Evolutionary conservation across 257 asterid species (phyloP), one percentile per base, ranked within the genome.

Genomic region (Solanum ahanhuiri): DNA sequence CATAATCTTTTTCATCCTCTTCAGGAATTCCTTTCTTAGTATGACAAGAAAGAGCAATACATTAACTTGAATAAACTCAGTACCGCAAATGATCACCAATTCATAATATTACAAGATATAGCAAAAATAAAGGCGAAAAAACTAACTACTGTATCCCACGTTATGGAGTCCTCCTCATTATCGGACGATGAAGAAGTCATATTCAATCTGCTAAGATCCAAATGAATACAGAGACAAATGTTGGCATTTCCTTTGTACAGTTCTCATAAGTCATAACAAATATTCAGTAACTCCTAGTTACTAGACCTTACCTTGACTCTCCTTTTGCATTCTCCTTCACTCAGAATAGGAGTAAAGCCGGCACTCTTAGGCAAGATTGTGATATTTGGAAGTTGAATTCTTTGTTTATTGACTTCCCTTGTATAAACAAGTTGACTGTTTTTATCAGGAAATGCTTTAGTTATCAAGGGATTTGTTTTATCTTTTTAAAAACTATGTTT

Each of bases 351-450:
- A 85, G 95, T 90, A 88, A 95, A 95, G 11, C 96, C 98, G 39
- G 98, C 98, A 69, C 94, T 92, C 89, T 91, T 94, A 12, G 96
- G 95, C 90, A 93, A 87, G 81, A 94, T 92, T 1, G 98, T 37
- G 41, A 7, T 41, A 41, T 11, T 41, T 41, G 48, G 4, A 41
- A 41, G 48, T 41, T 41, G 48, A 41, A 41, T 41, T 41, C 14
- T 41, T 37, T 37, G 43, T 37, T 37, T 37, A 37, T 37, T 37
- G 43, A 37, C 43, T 37, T 37, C 11, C 43, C 43, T 37, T 37
- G 43, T 37, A 37, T 37, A 37, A 37, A 37, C 11, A 37, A 37
- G 43, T 2, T 37, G 10, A 37, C 41, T 37, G 3, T 37, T 37
- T 37, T 37, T 37, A 37, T 10, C 43, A 37, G 3, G 11, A 37